A percentile compares a stretch with the other conserved stretches of the same genome.
Conservation (phyloP, 805 yeast genomes). For the Sungouiozyma intestinalis region DNA sequence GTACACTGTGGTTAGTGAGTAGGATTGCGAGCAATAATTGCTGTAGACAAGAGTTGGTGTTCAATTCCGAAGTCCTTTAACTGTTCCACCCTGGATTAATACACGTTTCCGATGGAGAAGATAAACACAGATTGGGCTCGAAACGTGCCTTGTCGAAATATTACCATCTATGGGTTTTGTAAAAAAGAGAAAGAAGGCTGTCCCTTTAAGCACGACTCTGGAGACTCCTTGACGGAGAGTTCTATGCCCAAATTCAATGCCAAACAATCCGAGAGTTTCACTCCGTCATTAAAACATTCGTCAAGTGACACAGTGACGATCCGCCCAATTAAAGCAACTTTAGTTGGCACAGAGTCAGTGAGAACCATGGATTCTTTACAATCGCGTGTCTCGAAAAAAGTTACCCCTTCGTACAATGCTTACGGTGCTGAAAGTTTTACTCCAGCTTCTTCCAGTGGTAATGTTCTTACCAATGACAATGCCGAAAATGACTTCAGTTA, state of each 20-base stretch:
- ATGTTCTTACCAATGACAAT: slow-evolving; percentile 6
- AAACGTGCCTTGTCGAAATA: slow-evolving; percentile 73
- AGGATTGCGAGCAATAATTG: too few species aligned
- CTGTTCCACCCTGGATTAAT: too few species aligned
- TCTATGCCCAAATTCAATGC: slow-evolving; percentile 36
- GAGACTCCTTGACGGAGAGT: slow-evolving; percentile 8
- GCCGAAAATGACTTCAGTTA: background rate
- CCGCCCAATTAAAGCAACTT: slow-evolving; percentile 1
- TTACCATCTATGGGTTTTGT: slow-evolving; percentile 79
- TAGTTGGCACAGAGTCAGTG: background rate
- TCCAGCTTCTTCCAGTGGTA: slow-evolving; percentile 19
- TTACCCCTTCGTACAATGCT: slow-evolving; percentile 25
- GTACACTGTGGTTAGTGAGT: too few species aligned
- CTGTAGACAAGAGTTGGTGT: too few species aligned
- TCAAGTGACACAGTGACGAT: slow-evolving; percentile 1
- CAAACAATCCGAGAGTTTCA: slow-evolving; percentile 44
- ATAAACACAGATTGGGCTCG: slow-evolving; percentile 43
- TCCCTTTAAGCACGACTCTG: slow-evolving; percentile 58
- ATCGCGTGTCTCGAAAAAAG: background rate
- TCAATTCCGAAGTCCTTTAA: too few species aligned
- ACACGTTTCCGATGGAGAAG: slow-evolving; percentile 17
- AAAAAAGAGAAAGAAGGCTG: slow-evolving; percentile 84
- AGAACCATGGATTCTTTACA: background rate
- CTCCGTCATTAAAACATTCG: slow-evolving; percentile 29
- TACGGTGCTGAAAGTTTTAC: slow-evolving; percentile 23